A percentile compares a stretch with the other conserved stretches of the same genome.
Evolutionary conservation across 495 filamentous ascomycete genomes (phyloP).

Genomic region (Tetracladium setigerum): DNA sequence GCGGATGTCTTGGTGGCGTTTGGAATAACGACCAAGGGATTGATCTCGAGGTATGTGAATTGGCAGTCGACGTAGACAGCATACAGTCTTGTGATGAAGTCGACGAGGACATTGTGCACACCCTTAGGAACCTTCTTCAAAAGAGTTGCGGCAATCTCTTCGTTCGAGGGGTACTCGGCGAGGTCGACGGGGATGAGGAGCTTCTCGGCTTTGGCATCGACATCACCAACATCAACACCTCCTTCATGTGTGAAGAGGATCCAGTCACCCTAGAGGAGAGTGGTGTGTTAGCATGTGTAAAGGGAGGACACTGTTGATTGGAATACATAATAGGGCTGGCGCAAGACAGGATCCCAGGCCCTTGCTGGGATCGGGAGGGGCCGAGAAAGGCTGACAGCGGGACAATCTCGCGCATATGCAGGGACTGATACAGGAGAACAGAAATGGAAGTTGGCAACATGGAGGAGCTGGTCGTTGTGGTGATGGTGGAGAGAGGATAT

Average conservation of each 20-base stretch:
- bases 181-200: conserved; percentile 95
- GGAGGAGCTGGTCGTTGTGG: not conserved
- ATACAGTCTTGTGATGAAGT: conserved; percentile 88
- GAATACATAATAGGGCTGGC: not conserved
- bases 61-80: conserved; percentile 99
- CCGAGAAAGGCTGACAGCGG: conserved; percentile 10
- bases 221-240: conserved; percentile 99
- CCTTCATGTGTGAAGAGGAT: conserved; percentile 99
- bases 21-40: conserved; percentile 95
- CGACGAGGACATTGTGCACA: conserved; percentile 93
- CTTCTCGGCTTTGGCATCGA: conserved; percentile 98
- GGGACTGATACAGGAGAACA: conserved; percentile 9
- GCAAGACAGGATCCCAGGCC: not conserved
- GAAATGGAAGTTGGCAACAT: conserved; percentile 1
- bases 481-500: conserved; percentile 4
- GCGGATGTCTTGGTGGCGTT: conserved; percentile 88
- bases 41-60: conserved; percentile 99
- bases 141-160: conserved; percentile 75
- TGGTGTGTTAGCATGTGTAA: conserved; percentile 24
- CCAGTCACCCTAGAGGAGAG: conserved; percentile 75
- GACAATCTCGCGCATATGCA: conserved; percentile 7
- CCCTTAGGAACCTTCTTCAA: conserved; percentile 91
- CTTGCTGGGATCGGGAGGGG: not conserved
- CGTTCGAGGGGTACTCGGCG: conserved; percentile 89
- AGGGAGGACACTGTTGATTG: conserved; percentile 2